Conservation (phyloP, 2,329 filamentous ascomycete species). For the Pseudogymnoascus verrucosus region DNA sequence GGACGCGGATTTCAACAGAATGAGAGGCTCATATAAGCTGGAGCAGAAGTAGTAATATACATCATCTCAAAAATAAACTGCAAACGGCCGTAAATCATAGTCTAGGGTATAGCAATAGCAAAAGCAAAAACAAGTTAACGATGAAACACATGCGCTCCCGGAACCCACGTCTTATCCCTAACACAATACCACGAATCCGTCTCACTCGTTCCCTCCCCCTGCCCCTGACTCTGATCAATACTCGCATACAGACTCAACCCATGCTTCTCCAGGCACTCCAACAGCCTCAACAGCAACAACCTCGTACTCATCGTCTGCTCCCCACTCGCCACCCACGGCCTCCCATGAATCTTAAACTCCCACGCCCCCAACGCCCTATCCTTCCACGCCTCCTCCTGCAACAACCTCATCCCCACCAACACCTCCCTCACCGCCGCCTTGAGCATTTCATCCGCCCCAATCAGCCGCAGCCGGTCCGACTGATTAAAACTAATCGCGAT, state of each 20-base stretch:
- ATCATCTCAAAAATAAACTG: background rate
- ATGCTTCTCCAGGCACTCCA: slow-evolving; percentile 29
- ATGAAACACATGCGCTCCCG: slow-evolving; percentile 20
- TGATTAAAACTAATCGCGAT: slow-evolving; percentile 30
- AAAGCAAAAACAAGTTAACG: slow-evolving; percentile 8
- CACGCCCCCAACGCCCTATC: slow-evolving; percentile 16
- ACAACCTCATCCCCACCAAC: slow-evolving; percentile 14
- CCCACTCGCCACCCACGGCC: slow-evolving; percentile 28
- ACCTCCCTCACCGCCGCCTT: slow-evolving; percentile 16
- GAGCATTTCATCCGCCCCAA: slow-evolving; percentile 25
- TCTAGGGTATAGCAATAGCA: background rate
- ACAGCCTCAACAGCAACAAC: slow-evolving; percentile 28
- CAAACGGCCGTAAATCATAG: background rate
- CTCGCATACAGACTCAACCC: slow-evolving; percentile 34
- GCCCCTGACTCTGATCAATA: slow-evolving; percentile 28
- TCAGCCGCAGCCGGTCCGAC: slow-evolving; percentile 26
- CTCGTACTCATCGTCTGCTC: slow-evolving; percentile 31
- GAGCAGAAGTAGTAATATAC: background rate
- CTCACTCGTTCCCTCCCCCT: slow-evolving; percentile 17
- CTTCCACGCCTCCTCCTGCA: slow-evolving; percentile 21
- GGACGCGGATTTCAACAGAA: background rate
- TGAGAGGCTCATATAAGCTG: background rate
- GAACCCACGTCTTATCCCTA: slow-evolving; percentile 18
- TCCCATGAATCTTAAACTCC: slow-evolving; percentile 30
- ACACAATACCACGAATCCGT: slow-evolving; percentile 24